Base-by-base conservation (phyloP, 1,139 yeast genomes). In the Lodderomyces theae region DNA sequence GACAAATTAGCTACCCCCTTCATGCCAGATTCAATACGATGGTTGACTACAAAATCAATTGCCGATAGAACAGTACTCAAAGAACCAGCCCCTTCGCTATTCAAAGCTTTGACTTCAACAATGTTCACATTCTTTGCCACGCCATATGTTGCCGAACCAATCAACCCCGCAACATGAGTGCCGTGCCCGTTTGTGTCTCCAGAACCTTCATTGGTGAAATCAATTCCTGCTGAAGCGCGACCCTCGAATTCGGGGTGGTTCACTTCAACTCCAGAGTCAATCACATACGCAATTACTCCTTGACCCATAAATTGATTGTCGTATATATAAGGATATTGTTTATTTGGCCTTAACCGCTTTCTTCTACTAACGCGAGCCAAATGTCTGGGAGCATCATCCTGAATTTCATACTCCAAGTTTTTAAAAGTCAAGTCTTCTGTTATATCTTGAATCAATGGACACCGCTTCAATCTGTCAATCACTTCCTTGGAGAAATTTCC, bases 141-240 rank as follows among this genome's bases (percentile, higher is more conserved):
- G 0, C 97, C 96, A 58, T 70, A 88, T 0, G 82, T 77, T 29
- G 58, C 61, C 0, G 96, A 86, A 0, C 94, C 96, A 32, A 87
- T 74, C n/a, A 88, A 61, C 0, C 97, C 96, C 0, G 96, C 95
- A 2, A 88, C 95, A 60, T 89, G 96, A 0, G 96, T 87, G 1
- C 86, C 86, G 55, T 86, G 94, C 0, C 94, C 92, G 53, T 81
- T 81, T 7, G 54, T 50, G 53, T 84, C 92, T 0, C 85, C 84
- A 0, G 64, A 52, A 0, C 82, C 86, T 57, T 79, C 85, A 1
- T 66, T 69, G 0, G 86, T 79, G 44, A 80, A 74, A 53, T 82
- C 87, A n/a, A 57, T 67, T 0, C 88, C 90, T 38, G 58, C 50
- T 2, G 47, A 46, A 0, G 82, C 88, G 42, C 94, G 66, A 0